Evolutionary conservation across 1,284 basidiomycete genomes (phyloP), one percentile per base, ranked within the genome.

Genomic region (Singerocomus rubriflavus): DNA sequence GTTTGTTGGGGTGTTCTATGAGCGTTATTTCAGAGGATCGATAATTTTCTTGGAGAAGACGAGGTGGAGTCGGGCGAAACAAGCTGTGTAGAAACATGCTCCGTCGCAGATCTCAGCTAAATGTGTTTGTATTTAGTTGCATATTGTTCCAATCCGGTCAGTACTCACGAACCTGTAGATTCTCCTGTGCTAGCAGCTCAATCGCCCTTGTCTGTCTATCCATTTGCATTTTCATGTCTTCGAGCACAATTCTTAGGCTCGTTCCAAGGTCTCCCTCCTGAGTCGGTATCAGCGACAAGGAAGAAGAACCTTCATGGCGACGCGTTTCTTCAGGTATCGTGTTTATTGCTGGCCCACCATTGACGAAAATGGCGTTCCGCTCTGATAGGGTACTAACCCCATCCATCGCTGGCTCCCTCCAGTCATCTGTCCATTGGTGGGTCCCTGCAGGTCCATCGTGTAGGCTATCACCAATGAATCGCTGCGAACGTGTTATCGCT

Each of bases 221-320:
- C 65, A 68, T 71, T 36, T 68, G 61, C 44, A 50, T 44, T 49
- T 62, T 70, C 65, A 68, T 63, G 30, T 56, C 60, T 50, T 65
- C 65, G 17, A 71, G 62, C 36, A 61, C 54, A 45, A 53, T 50
- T 38, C 51, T 66, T 33, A 70, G 36, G 35, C 57, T 60, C 37
- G 39, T 49, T 21, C 63, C 67, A 16, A 63, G 47, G 25, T 53
- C 57, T 30, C 39, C 57, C 31, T 67, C 61, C 30, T 55, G 61
- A 10, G 59, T 50, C 21, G 55, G 52, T 17, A 51, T 53, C 7
- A 56, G 39, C 29, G 61, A 46, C 38, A 51, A 39, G 21, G 58
- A 51, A 44, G 52, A 43, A 14, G 58, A 37, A 27, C 51, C 39
- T 32, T 44, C 46, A 41, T 48, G 49, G 36, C 39, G 57, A 46